Evolutionary conservation across 1,284 basidiomycete genomes (phyloP).

Genomic region (Moesziomyces parantarcticus): DNA sequence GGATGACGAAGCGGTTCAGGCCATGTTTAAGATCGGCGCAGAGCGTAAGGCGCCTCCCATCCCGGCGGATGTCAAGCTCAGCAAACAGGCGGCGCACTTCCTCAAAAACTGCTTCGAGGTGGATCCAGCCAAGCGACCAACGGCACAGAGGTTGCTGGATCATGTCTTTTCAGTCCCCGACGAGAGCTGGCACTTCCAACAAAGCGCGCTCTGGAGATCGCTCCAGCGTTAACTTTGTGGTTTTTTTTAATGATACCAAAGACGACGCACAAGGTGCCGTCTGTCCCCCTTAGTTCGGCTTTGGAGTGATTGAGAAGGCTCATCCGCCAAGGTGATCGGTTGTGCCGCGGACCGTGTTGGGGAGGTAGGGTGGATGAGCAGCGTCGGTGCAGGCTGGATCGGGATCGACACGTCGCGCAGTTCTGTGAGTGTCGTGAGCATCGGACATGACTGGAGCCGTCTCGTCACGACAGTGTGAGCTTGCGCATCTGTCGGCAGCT

Average conservation of each 20-base stretch:
- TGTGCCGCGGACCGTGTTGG: too few relatives aligned
- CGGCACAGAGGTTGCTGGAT: constrained; percentile 80
- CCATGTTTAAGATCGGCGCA: constrained; percentile 92
- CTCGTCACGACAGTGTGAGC: too few relatives aligned
- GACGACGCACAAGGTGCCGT: too few relatives aligned
- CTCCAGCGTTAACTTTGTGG: constrained; percentile 20
- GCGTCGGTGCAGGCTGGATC: too few relatives aligned
- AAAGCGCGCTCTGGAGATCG: constrained; percentile 50
- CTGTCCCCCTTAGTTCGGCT: too few relatives aligned
- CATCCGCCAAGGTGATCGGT: too few relatives aligned
- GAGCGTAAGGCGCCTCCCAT: constrained; percentile 87
- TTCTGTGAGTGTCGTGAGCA: too few relatives aligned
- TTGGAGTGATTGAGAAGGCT: too few relatives aligned
- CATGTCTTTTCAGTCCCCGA: constrained; percentile 78
- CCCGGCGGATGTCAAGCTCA: constrained; percentile 81
- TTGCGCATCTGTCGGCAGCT: too few relatives aligned
- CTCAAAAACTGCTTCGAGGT: constrained; percentile 88
- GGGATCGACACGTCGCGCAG: too few relatives aligned
- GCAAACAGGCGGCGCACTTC: constrained; percentile 84
- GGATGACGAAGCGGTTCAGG: constrained; percentile 86
- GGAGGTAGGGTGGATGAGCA: too few relatives aligned
- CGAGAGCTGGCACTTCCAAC: constrained; percentile 56
- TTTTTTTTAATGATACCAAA: constrained; percentile 12
- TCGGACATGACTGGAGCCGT: too few relatives aligned
- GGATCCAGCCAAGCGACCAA: constrained; percentile 86